These are phyloP conservation scores for Elaeis guineensis DNA, from an alignment of 176 grass and related monocot species.

Conservation along the genomic window DNA sequence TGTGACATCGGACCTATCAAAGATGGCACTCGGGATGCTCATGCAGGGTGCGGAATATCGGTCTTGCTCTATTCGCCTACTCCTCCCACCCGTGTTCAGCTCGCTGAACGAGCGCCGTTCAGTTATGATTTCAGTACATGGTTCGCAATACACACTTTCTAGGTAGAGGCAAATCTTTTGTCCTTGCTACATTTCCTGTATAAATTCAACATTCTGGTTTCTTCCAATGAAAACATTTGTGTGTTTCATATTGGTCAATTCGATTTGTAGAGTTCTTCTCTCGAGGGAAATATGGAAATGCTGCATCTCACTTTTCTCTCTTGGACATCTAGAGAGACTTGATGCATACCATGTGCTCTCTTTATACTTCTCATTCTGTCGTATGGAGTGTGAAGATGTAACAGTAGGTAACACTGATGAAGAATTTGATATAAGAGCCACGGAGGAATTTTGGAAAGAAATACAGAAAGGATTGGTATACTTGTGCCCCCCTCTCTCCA, in stretches of 20 bases:
- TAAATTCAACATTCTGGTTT: no score
- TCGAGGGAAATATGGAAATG: conserved; percentile 63
- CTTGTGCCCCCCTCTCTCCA: neutral
- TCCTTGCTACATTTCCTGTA: neutral
- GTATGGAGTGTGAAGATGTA: conserved; percentile 8
- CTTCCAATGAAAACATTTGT: neutral
- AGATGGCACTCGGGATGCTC: conserved; percentile 49
- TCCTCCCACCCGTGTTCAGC: conserved; percentile 51
- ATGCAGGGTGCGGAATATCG: conserved; percentile 42
- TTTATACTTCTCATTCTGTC: conserved; percentile 39
- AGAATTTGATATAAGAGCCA: conserved; percentile 40
- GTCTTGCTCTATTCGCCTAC: conserved; percentile 35
- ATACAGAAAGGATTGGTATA: conserved; percentile 70
- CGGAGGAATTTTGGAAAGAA: conserved; percentile 72
- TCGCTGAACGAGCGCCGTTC: conserved; percentile 39
- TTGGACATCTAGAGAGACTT: conserved; percentile 45
- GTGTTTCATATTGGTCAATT: conserved; percentile 12
- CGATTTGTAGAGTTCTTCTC: conserved; percentile 44
- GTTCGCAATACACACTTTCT: conserved; percentile 21
- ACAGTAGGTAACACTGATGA: conserved; percentile 14
- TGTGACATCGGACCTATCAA: conserved; percentile 69
- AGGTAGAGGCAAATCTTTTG: conserved; percentile 16
- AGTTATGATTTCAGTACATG: conserved; percentile 27
- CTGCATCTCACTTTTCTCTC: conserved; percentile 49
- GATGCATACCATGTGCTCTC: conserved; percentile 70